A percentile compares a stretch with the other conserved stretches of the same genome.
Evolutionary conservation across 2,329 filamentous ascomycete genomes (phyloP).

Genomic region (Chaetomiaceae sp.): DNA sequence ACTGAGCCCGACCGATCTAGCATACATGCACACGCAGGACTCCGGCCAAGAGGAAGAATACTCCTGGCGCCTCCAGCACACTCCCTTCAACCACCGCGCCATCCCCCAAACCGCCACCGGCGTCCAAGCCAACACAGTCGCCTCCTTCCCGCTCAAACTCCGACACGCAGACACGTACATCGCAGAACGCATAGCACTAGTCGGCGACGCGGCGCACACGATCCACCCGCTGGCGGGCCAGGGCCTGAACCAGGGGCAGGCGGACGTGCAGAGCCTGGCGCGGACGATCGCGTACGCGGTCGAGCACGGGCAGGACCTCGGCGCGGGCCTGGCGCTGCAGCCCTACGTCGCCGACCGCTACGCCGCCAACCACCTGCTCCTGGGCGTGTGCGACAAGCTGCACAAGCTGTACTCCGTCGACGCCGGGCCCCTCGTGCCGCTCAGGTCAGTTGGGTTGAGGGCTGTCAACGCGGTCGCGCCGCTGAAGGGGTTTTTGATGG

Average conservation of each 20-base stretch:
- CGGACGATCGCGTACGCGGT: slow-evolving; percentile 70
- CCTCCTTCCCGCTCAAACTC: slow-evolving; percentile 85
- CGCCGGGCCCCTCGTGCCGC: slow-evolving; percentile 70
- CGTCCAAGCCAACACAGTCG: slow-evolving; percentile 73
- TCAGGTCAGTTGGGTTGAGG: slow-evolving; percentile 69
- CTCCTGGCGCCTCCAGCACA: slow-evolving; percentile 75
- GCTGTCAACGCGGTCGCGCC: slow-evolving; percentile 69
- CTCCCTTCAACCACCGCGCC: slow-evolving; percentile 44
- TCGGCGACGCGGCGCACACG: slow-evolving; percentile 93
- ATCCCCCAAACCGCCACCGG: slow-evolving; percentile 61
- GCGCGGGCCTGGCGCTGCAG: slow-evolving; percentile 70
- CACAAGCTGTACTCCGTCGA: slow-evolving; percentile 86
- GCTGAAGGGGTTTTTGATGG: slow-evolving; percentile 84
- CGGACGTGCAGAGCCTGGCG: slow-evolving; percentile 75
- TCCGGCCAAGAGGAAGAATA: slow-evolving; percentile 65
- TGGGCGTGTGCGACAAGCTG: slow-evolving; percentile 80
- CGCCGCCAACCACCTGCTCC: slow-evolving; percentile 69
- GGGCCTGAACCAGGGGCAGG: slow-evolving; percentile 88
- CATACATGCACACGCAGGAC: slow-evolving; percentile 66
- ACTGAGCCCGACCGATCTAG: slow-evolving; percentile 69
- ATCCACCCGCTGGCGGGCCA: slow-evolving; percentile 92
- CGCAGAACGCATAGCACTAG: slow-evolving; percentile 79
- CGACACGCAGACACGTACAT: slow-evolving; percentile 93
- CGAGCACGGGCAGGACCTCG: slow-evolving; percentile 79
- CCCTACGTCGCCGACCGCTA: slow-evolving; percentile 77